Conservation (phyloP, 305 asterid genomes). For the Fraxinus velutina region DNA sequence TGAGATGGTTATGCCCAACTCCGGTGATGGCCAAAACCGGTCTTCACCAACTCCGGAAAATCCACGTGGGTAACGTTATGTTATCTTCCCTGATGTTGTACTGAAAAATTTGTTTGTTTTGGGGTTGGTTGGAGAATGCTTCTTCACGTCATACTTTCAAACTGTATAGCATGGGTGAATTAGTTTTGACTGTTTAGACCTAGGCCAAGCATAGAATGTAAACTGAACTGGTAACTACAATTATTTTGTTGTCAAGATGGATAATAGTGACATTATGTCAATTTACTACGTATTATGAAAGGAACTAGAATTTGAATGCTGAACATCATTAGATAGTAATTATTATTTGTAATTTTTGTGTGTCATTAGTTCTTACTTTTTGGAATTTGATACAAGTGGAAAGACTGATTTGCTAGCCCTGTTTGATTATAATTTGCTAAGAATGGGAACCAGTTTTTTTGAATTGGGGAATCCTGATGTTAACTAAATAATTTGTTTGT, state of each 20-base stretch:
- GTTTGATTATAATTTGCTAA: background rate
- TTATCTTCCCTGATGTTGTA: background rate
- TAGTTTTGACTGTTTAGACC: background rate
- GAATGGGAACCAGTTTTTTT: background rate
- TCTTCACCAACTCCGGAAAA: too few species aligned
- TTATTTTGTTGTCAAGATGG: too few species aligned
- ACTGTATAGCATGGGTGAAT: background rate
- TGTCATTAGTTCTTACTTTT: background rate
- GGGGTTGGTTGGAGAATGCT: background rate
- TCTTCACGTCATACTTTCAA: background rate
- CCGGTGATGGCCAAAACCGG: too few species aligned
- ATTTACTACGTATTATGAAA: background rate
- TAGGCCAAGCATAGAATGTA: background rate
- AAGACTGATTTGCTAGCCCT: background rate
- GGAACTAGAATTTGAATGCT: background rate
- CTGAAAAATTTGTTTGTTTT: background rate
- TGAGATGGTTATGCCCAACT: too few species aligned
- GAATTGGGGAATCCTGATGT: background rate
- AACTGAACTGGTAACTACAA: background rate
- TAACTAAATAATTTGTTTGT: background rate
- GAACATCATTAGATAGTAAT: background rate
- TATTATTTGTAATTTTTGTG: background rate
- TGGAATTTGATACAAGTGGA: slow-evolving; percentile 9
- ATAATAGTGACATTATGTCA: background rate
- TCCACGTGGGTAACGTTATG: too few species aligned